phyloP scores from a whole-genome alignment of 1,284 basidiomycete species.

The Takashimella tepidaria region DNA sequence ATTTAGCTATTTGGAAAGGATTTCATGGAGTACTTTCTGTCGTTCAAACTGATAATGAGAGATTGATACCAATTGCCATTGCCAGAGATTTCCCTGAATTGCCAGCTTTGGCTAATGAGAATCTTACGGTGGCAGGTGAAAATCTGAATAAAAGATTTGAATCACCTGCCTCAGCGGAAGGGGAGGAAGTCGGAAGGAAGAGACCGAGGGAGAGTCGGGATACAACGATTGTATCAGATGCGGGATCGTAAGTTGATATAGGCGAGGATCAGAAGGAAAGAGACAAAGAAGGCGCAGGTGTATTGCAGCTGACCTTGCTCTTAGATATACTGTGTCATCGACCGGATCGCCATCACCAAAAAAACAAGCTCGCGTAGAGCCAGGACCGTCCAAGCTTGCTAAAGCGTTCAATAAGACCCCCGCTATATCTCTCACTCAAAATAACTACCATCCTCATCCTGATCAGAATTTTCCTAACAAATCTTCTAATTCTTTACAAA shows the following conservation, averaged over 20 bases:
- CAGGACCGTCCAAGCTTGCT: background rate
- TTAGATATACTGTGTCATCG: background rate
- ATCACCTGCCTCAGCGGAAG: too few relatives aligned
- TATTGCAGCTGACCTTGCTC: background rate
- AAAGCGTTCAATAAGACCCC: background rate
- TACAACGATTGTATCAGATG: too few relatives aligned
- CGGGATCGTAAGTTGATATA: too few relatives aligned
- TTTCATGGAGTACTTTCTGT: slow-evolving; percentile 36
- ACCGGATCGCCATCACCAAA: background rate
- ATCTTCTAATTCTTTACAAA: background rate
- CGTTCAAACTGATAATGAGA: slow-evolving; percentile 32
- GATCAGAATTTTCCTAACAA: too few relatives aligned
- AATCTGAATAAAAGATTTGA: too few relatives aligned
- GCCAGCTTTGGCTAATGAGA: slow-evolving; percentile 33
- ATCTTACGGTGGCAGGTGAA: too few relatives aligned
- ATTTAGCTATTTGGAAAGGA: slow-evolving; percentile 37
- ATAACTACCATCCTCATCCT: too few relatives aligned
- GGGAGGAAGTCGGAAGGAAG: too few relatives aligned
- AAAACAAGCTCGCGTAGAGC: background rate
- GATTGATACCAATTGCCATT: slow-evolving; percentile 34
- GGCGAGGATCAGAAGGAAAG: background rate
- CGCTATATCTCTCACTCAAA: background rate
- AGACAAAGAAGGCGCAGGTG: background rate
- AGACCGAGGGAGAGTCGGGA: too few relatives aligned
- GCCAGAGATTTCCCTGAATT: slow-evolving; percentile 33